Evolutionary conservation across 1,284 basidiomycete genomes (phyloP), one percentile per base, ranked within the genome.

Genomic region (Cystobasidium pallidum): DNA sequence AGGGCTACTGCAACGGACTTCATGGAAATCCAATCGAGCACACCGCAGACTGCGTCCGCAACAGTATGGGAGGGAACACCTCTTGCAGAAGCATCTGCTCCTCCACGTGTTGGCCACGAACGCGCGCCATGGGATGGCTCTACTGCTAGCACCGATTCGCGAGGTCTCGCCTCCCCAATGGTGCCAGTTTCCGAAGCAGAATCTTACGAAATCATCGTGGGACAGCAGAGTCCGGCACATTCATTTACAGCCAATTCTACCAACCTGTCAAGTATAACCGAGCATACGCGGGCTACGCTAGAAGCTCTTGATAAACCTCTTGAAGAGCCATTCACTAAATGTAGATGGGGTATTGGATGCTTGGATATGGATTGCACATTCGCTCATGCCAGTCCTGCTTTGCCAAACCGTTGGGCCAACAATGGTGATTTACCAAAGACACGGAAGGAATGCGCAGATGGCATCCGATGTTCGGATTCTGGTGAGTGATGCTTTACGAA

Each of bases 151-250:
- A 13, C 21, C 3, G 15, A 1, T 7, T n/a, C 58, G n/a, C 10
- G 13, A 21, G 4, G 7, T 41, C 26, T 19, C 11, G 21, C 58
- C n/a, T 61, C 58, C 19, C 39, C 58, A 26, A 30, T 24, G 36
- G 58, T 26, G 21, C n/a, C 58, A 19, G 2, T 21, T 21, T 71
- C 68, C 0, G 68, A 71, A 57, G 66, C 54, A 7, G 68, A 64
- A 24, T 71, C 68, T 8, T 36, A 64, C 45, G 68, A 71, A 30
- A 64, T 71, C 59, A 57, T 71, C 59, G 57, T 71, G 67, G 30
- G 32, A 34, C 41, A 24, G 10, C 62, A 64, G 24, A 64, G 62
- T 51, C 62, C 62, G 3, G 17, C n/a, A 30, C 41, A 51, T 2
- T 43, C 26, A n/a, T 32, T 64, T 36, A 21, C 24, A 24, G 36